Conservation (phyloP, 495 filamentous ascomycete genomes). For the Penicillium ucsense region DNA sequence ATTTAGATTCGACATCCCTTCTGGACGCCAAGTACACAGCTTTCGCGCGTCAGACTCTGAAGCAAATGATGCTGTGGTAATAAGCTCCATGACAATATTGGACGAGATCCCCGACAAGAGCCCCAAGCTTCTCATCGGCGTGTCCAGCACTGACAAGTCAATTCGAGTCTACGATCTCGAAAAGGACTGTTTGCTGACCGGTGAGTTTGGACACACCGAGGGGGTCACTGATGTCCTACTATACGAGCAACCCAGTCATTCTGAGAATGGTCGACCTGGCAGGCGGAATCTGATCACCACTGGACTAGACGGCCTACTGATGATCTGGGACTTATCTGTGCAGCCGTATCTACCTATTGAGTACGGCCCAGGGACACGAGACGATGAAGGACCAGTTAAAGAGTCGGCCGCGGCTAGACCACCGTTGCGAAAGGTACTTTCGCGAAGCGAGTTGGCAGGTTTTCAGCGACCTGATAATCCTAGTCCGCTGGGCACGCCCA, state of each 20-base stretch:
- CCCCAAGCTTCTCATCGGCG: constrained; percentile 57
- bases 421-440: constrained; percentile 65
- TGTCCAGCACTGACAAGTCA: constrained; percentile 91
- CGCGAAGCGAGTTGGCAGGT: constrained; percentile 66
- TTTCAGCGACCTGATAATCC: constrained; percentile 49
- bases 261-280: constrained; percentile 19
- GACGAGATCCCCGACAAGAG: constrained; percentile 26
- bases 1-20: constrained; percentile 61
- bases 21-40: constrained; percentile 56
- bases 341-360: constrained; percentile 30
- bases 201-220: constrained; percentile 91
- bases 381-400: constrained; percentile 41
- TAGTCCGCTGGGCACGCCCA: constrained; percentile 36
- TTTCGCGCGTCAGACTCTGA: constrained; percentile 78
- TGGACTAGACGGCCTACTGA: constrained; percentile 75
- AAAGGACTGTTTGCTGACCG: constrained; percentile 63
- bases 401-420: constrained; percentile 46
- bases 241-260: constrained; percentile 42
- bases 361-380: constrained; percentile 12
- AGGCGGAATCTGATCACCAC: constrained; percentile 57
- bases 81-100: constrained; percentile 60
- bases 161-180: constrained; percentile 78
- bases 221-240: constrained; percentile 77
- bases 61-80: constrained; percentile 68
- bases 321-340: constrained; percentile 64